Evolutionary conservation across 768 basidiomycete species (phyloP).

Genomic region (Clitopilus passeckerianus): DNA sequence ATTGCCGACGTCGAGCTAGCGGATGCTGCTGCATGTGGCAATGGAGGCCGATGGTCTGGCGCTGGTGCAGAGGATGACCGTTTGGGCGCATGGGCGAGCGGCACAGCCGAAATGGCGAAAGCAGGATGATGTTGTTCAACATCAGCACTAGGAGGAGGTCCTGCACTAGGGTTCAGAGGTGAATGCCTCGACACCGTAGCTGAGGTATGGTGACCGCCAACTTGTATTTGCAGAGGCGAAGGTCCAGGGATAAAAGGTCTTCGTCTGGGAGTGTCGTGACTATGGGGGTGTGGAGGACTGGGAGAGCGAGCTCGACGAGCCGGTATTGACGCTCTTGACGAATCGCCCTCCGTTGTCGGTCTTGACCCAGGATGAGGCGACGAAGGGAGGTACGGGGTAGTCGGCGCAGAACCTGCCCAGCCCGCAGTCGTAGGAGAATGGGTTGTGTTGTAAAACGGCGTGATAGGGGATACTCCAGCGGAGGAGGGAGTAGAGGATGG

Average conservation of each 20-base stretch:
- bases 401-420: neutral
- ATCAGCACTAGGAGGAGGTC: conserved; percentile 4
- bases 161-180: neutral
- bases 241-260: neutral
- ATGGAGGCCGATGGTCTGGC: conserved; percentile 1
- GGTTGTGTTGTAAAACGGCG: neutral
- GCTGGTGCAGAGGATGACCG: conserved; percentile 58
- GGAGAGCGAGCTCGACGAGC: neutral
- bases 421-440: neutral
- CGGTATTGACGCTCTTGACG: neutral
- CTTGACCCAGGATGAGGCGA: neutral
- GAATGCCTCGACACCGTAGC: neutral
- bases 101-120: conserved; percentile 33
- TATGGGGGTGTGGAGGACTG: neutral
- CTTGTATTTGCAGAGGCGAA: neutral
- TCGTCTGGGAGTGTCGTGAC: neutral
- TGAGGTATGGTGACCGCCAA: neutral
- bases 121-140: neutral
- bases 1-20: neutral
- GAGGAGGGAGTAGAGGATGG: neutral
- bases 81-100: conserved; percentile 62
- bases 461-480: neutral
- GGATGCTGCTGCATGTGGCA: conserved; percentile 11
- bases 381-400: neutral
- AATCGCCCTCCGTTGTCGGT: neutral